These are phyloP conservation scores for Cryoendolithus antarcticus DNA, from an alignment of 2,329 filamentous ascomycete species.

Conservation along the genomic window DNA sequence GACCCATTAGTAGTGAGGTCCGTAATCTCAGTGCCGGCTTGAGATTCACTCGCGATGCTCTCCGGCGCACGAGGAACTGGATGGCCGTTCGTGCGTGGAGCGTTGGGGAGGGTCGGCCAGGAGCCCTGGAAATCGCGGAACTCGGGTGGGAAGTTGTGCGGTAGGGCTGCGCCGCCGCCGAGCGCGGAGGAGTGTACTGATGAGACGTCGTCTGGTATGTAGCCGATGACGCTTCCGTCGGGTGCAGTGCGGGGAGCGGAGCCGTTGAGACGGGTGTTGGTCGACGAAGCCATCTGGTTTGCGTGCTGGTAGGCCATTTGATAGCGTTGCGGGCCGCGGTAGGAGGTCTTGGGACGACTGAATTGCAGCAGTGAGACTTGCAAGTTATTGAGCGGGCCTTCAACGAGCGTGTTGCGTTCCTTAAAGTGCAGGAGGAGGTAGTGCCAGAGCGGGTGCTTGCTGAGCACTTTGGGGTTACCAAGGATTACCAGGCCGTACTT, in stretches of 20 bases:
- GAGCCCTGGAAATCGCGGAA: constrained; percentile 85
- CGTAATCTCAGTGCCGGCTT: constrained; percentile 80
- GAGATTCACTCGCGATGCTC: constrained; percentile 82
- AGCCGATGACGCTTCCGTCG: constrained; percentile 85
- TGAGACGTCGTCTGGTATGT: constrained; percentile 93
- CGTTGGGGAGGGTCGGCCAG: constrained; percentile 53
- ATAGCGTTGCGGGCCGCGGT: constrained; percentile 77
- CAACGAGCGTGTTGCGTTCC: constrained; percentile 87
- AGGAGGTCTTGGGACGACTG: constrained; percentile 81
- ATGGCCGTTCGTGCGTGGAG: constrained; percentile 27
- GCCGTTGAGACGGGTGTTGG: constrained; percentile 39
- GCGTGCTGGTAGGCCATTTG: constrained; percentile 65
- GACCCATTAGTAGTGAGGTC: constrained; percentile 70
- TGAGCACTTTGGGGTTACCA: constrained; percentile 92
- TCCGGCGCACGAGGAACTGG: constrained; percentile 14
- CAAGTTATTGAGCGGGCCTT: constrained; percentile 89
- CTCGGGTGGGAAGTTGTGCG: constrained; percentile 73
- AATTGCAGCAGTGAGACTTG: constrained; percentile 93
- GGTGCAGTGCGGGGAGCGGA: constrained; percentile 23
- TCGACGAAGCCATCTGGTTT: constrained; percentile 44
- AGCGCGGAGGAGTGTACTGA: constrained; percentile 90
- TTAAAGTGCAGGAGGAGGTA: constrained; percentile 93
- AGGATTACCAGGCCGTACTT: constrained; percentile 95
- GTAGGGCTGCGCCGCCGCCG: constrained; percentile 58
- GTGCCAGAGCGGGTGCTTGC: constrained; percentile 97